Evolutionary conservation across 176 grass and related monocot genomes (phyloP).

Genomic region (Oryza longistaminata): DNA sequence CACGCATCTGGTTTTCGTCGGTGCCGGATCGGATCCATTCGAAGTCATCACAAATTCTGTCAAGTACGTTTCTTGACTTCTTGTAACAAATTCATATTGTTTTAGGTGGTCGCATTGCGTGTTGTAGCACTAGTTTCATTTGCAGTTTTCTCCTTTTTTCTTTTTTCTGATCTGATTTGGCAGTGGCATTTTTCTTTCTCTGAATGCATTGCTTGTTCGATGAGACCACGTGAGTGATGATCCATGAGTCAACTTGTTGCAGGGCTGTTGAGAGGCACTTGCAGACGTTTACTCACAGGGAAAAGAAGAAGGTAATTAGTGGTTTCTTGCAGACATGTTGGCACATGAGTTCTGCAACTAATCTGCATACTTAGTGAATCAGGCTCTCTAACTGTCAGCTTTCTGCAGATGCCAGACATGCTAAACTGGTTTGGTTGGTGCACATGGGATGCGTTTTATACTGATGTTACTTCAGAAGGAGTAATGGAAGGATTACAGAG

Average conservation of each 20-base stretch:
- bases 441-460: slow-evolving; percentile 96
- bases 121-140: neutral
- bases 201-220: slow-evolving; percentile 24
- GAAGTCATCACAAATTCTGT: slow-evolving; percentile 74
- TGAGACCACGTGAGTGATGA: slow-evolving; percentile 16
- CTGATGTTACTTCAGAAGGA: slow-evolving; percentile 65
- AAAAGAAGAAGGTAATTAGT: slow-evolving; percentile 68
- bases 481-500: slow-evolving; percentile 70
- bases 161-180: neutral
- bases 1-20: slow-evolving; percentile 75
- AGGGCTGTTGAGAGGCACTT: slow-evolving; percentile 81
- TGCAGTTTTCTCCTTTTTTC: neutral
- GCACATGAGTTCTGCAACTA: neutral
- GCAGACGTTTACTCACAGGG: slow-evolving; percentile 70
- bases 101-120: slow-evolving; percentile 4
- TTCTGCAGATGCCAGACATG: slow-evolving; percentile 70
- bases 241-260: slow-evolving; percentile 24
- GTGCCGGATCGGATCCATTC: slow-evolving; percentile 66
- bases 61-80: slow-evolving; percentile 41
- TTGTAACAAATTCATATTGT: slow-evolving; percentile 1
- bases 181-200: neutral
- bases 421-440: slow-evolving; percentile 97
- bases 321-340: slow-evolving; percentile 21
- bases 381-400: slow-evolving; percentile 18
- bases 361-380: slow-evolving; percentile 20